Percentiles rank a stretch among this genome's conserved stretches.
Conservation (phyloP, 23 red algal species). For the Agarophyton chilense region DNA sequence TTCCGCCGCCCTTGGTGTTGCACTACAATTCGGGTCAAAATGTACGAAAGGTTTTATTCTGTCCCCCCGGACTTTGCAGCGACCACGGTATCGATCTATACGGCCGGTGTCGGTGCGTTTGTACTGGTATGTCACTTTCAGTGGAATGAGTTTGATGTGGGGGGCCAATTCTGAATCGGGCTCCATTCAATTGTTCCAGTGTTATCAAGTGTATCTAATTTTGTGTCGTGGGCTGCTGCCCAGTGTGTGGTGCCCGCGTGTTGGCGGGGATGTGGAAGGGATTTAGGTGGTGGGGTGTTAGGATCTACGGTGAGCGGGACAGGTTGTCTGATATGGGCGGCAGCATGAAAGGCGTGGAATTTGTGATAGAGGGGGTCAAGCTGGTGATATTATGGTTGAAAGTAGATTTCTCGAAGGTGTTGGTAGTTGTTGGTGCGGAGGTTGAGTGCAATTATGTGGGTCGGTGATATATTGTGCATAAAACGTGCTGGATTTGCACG, state of each 20-base stretch:
- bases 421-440: not conserved
- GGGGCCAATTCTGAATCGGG: too few species aligned
- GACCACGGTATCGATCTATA: not conserved
- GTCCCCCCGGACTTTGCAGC: slow-evolving; percentile 7
- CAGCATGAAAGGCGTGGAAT: not conserved
- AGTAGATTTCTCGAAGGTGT: not conserved
- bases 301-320: not conserved
- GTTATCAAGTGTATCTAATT: slow-evolving; percentile 29
- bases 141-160: not conserved
- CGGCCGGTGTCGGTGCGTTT: not conserved
- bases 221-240: not conserved
- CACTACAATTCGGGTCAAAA: not conserved
- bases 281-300: not conserved
- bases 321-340: too few species aligned
- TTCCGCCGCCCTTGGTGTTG: not conserved
- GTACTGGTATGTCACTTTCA: slow-evolving; percentile 25
- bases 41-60: not conserved
- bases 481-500: not conserved
- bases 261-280: not conserved
- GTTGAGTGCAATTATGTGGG: not conserved
- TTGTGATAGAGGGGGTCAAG: not conserved
- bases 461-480: too few species aligned
- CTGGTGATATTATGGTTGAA: slow-evolving; percentile 12
- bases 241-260: slow-evolving; percentile 25
- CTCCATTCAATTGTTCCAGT: not conserved